Base-by-base conservation (phyloP, 306 rosid species). In the Cicer arietinum region DNA sequence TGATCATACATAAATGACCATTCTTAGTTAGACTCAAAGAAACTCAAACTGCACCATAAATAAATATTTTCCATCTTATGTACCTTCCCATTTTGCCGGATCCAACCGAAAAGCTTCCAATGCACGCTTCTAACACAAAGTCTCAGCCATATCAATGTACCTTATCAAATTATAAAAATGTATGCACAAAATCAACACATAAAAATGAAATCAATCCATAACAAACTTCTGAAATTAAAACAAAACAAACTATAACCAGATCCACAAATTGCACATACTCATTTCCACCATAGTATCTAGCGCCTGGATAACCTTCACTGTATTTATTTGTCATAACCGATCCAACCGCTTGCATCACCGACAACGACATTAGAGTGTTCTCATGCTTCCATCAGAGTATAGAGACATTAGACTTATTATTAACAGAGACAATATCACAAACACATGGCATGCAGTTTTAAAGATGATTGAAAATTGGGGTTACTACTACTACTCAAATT, bases 21-120 rank as follows among this genome's bases (percentile, higher is more conserved):
- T 25, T 16, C 61, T 69, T 40, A 6, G 51, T 1, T 43, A 53
- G 48, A 10, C 65, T 58, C 10, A 47, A 71, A 6, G 57, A 67
- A 80, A 71, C 61, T 20, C 14, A 79, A 75, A 63, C 59, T 60
- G 40, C 65, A 51, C 2, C 17, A 37, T 16, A 16, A 47, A 75
- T 20, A 62, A 14, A 14, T 14, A 14, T 14, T 14, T 14, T 14
- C 16, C 16, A 14, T 14, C 16, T 14, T 14, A 14, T 17, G 16
- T 82, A 93, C 97, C 98, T 89, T 97, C 98, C 98, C 98, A 93
- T 82, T 89, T 89, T 45, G 89, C 90, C 6, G 97, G 96, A 86
- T 93, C 98, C 83, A 93, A 84, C 70, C 70, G 62, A 81, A 91
- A 93, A 80, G 98, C 82, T 85, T 87, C 96, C 9, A 93, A 58